Evolutionary conservation across 129 eudicot species (phyloP), one percentile per base, ranked within the genome.

Genomic region (Flaveria brownii): DNA sequence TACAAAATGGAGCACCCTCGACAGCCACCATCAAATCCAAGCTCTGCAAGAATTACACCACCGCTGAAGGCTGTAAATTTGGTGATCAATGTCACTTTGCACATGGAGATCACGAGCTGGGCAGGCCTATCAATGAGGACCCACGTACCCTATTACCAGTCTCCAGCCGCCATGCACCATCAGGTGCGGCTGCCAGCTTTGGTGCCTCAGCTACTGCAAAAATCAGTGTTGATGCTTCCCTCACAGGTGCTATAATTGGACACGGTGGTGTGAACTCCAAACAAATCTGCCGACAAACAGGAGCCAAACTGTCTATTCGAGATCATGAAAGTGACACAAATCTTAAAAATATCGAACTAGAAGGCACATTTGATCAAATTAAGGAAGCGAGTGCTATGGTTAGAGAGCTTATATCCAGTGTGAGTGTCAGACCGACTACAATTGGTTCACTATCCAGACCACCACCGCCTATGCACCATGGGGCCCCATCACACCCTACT

Each of bases 71-170:
- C 79, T 94, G 98, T 83, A 94, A 86, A 72, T 94, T 85, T 30
- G 90, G 93, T 7, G 97, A 94, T 87, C 87, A 94, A 41, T 94
- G 98, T 79, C 72, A 85, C 78, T 93, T 88, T 70, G 96, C 98
- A 60, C 97, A 93, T 42, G 98, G 97, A 10, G 97, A 86, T n/a
- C 86, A 91, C 87, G 97, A 94, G 67, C 88, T 94, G 17, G 97
- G 96, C 18, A 91, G 76, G 74, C 85, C 87, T 16, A 76, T 86
- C 52, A 77, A 74, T 2, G 92, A 90, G 17, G 87, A 87, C 55
- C 85, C 84, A 70, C 92, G 84, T 67, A 70, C 71, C 39, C 68
- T 78, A 20, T 82, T 85, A 6, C 68, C 81, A 22, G 8, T 47
- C 69, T 33, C 45, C 26, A 42, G 18, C 75, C 83, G 23, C 78